phyloP scores from a whole-genome alignment of 768 basidiomycete genomes.

The Hemileccinum rubropunctum region DNA sequence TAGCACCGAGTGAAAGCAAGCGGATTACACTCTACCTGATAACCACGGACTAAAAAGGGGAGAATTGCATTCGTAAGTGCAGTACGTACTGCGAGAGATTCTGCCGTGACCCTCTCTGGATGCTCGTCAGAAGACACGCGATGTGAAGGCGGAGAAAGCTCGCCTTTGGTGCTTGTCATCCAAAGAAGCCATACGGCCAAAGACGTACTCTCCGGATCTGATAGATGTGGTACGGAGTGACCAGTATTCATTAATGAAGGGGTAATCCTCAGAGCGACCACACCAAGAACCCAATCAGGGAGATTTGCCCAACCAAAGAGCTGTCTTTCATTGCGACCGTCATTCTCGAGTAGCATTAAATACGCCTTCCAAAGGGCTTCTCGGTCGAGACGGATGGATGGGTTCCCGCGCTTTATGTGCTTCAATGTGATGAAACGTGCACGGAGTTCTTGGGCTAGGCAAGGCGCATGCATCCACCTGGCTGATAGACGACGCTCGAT shows the following conservation, averaged over 20 bases:
- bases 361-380: constrained; percentile 55
- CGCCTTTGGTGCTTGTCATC: constrained; percentile 43
- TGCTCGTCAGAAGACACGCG: constrained; percentile 11
- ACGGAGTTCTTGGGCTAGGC: constrained; percentile 43
- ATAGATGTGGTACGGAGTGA: constrained; percentile 17
- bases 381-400: constrained; percentile 14
- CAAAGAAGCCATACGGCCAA: constrained; percentile 46
- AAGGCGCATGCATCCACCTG: constrained; percentile 36
- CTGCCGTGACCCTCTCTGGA: constrained; percentile 34
- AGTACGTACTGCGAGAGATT: constrained; percentile 27
- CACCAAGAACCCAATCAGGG: constrained; percentile 24
- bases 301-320: constrained; percentile 42
- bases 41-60: constrained; percentile 41
- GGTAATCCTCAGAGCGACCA: constrained; percentile 9
- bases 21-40: constrained; percentile 31
- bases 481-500: constrained; percentile 37
- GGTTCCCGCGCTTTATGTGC: constrained; percentile 36
- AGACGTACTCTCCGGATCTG: constrained; percentile 37
- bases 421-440: constrained; percentile 40
- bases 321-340: constrained; percentile 44
- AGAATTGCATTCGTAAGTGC: constrained; percentile 33
- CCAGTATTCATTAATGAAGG: neutral
- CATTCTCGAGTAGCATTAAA: constrained; percentile 53
- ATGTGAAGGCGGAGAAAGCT: constrained; percentile 10
- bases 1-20: neutral